Evolutionary conservation across 768 basidiomycete species (phyloP).

Genomic region (Lactifluus rugatus): DNA sequence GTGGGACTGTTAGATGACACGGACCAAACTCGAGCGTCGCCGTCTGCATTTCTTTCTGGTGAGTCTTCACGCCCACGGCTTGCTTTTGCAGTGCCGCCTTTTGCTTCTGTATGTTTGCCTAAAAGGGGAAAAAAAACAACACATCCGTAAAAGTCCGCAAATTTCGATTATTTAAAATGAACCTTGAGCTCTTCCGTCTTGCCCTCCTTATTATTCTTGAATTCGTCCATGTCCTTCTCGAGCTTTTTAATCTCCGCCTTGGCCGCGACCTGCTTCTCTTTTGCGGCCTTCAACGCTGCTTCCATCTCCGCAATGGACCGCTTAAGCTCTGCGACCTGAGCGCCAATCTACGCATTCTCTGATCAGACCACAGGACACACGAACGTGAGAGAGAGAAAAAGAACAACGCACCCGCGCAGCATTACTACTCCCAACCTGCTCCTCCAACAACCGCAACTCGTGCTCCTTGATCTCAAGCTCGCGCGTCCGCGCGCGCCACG

Average conservation of each 20-base stretch:
- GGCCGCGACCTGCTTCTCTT: conserved; percentile 68
- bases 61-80: conserved; percentile 67
- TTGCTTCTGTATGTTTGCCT: conserved; percentile 73
- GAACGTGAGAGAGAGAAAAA: no score
- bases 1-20: conserved; percentile 22
- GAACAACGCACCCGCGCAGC: conserved; percentile 62
- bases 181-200: conserved; percentile 94
- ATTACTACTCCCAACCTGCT: conserved; percentile 83
- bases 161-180: no score
- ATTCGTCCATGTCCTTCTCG: conserved; percentile 96
- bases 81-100: conserved; percentile 78
- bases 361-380: no score
- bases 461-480: conserved; percentile 88
- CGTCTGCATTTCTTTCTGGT: conserved; percentile 86
- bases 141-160: not conserved
- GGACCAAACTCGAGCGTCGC: conserved; percentile 79
- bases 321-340: conserved; percentile 69
- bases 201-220: conserved; percentile 97
- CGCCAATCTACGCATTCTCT: conserved; percentile 47
- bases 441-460: conserved; percentile 69
- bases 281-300: conserved; percentile 49
- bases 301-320: conserved; percentile 50
- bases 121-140: not conserved
- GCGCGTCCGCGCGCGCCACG: conserved; percentile 48
- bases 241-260: conserved; percentile 74